Evolutionary conservation across 768 basidiomycete species (phyloP).

Genomic region (Tulasnella sp.): DNA sequence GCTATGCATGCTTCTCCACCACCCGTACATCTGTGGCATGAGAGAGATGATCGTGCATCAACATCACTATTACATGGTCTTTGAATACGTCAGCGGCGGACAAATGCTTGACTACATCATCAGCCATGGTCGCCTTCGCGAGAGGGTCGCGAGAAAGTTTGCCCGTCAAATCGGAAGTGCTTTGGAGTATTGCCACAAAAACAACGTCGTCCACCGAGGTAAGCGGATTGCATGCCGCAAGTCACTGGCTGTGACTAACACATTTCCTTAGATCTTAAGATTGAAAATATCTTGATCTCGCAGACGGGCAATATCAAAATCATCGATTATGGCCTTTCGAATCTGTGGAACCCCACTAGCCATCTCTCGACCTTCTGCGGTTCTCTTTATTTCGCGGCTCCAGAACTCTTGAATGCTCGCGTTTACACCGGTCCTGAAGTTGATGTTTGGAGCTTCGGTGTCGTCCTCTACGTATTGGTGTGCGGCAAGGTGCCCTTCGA

Average conservation of each 20-base stretch:
- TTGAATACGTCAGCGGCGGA: conserved; percentile 96
- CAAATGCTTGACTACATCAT: conserved; percentile 99
- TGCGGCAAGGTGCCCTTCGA: conserved; percentile 99
- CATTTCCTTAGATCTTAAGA: conserved; percentile 63
- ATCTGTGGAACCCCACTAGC: conserved; percentile 71
- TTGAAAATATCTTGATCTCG: conserved; percentile 98
- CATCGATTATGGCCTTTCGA: conserved; percentile 97
- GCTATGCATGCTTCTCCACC: conserved; percentile 88
- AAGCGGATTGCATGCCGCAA: not conserved
- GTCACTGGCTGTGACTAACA: not conserved
- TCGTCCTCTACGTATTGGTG: conserved; percentile 93
- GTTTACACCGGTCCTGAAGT: conserved; percentile 97
- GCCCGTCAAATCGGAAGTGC: conserved; percentile 95
- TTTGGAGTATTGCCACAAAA: conserved; percentile 92
- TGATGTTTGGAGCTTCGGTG: conserved; percentile 98
- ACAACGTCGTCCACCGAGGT: conserved; percentile 91
- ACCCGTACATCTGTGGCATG: conserved; percentile 99
- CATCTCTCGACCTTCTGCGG: conserved; percentile 96
- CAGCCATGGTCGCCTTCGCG: conserved; percentile 88
- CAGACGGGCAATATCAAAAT: conserved; percentile 99
- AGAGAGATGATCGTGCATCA: conserved; percentile 96
- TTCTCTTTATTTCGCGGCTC: conserved; percentile 95
- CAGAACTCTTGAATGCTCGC: conserved; percentile 92
- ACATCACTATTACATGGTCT: conserved; percentile 99
- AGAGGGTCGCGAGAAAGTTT: conserved; percentile 94